Conservation (phyloP, 805 yeast species). For the Saturnispora gosingensis region DNA sequence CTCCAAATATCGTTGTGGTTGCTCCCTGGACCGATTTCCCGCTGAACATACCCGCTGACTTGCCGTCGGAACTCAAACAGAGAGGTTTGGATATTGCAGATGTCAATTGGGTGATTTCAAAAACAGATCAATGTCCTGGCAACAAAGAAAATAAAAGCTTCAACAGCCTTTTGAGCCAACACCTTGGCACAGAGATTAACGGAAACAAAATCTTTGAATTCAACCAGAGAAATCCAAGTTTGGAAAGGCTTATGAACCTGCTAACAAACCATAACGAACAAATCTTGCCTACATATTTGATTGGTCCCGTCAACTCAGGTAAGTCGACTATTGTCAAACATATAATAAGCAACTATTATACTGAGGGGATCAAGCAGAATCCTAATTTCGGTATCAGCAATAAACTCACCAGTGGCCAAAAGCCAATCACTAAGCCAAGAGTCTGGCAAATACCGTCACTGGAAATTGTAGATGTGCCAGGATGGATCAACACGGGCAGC, state of each 20-base stretch:
- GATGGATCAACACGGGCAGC: conserved; percentile 20
- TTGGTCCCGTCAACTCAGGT: conserved; percentile 26
- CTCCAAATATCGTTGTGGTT: conserved; percentile 1
- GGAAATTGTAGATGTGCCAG: conserved; percentile 24
- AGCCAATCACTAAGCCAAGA: conserved; percentile 8
- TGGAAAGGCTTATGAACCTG: conserved; percentile 2
- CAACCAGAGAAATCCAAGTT: background rate
- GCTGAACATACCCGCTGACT: conserved; percentile 1
- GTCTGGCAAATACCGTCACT: conserved; percentile 13
- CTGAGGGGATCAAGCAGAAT: background rate
- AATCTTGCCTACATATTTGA: conserved; percentile 13
- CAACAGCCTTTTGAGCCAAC: background rate
- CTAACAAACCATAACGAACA: conserved; percentile 2
- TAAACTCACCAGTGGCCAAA: conserved; percentile 5
- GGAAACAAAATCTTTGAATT: background rate
- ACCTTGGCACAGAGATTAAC: background rate
- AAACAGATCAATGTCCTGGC: background rate
- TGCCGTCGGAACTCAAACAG: background rate
- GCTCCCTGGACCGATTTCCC: conserved; percentile 5
- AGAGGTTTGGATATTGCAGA: conserved; percentile 1
- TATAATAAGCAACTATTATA: background rate
- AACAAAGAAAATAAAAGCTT: background rate
- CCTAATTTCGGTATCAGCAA: background rate
- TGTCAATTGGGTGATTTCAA: conserved; percentile 1
- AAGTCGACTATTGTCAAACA: conserved; percentile 17